Conservation (phyloP, 495 filamentous ascomycete genomes). For the Lepidopterella palustris region DNA sequence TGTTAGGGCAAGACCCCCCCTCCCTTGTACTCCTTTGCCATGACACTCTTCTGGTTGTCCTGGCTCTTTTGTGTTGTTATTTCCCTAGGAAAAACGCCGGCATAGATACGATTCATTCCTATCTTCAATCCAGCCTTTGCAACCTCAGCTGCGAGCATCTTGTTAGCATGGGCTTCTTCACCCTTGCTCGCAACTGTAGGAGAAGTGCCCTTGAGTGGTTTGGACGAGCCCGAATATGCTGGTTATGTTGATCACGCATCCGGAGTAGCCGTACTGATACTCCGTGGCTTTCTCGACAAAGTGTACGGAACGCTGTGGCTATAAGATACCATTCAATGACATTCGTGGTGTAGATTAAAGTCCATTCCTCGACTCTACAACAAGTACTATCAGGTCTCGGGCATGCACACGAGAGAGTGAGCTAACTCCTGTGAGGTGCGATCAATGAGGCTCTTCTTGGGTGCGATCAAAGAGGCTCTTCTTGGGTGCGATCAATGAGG, state of each 20-base stretch:
- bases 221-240: conserved; percentile 45
- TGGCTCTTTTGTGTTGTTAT: conserved; percentile 50
- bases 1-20: conserved; percentile 54
- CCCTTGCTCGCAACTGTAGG: conserved; percentile 50
- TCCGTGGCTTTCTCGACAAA: conserved; percentile 27
- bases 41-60: conserved; percentile 56
- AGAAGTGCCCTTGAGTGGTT: conserved; percentile 47
- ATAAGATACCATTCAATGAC: conserved; percentile 46
- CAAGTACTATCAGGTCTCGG: too few relatives aligned
- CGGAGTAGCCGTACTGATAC: conserved; percentile 18
- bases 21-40: conserved; percentile 54
- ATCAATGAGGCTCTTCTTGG: too few relatives aligned
- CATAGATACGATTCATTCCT: conserved; percentile 44
- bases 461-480: too few relatives aligned
- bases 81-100: conserved; percentile 49
- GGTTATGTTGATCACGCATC: conserved; percentile 25
- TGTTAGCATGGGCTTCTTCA: conserved; percentile 48
- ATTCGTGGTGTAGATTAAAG: conserved; percentile 44
- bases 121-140: conserved; percentile 40
- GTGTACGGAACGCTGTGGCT: conserved; percentile 35
- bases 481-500: too few relatives aligned
- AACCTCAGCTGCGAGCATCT: conserved; percentile 49
- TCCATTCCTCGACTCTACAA: conserved; percentile 40
- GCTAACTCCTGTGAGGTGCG: not conserved
- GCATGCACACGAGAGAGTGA: not conserved